These are phyloP conservation scores for Talaromyces sp. DNA, from an alignment of 2,329 filamentous ascomycete species.

Conservation along the genomic window DNA sequence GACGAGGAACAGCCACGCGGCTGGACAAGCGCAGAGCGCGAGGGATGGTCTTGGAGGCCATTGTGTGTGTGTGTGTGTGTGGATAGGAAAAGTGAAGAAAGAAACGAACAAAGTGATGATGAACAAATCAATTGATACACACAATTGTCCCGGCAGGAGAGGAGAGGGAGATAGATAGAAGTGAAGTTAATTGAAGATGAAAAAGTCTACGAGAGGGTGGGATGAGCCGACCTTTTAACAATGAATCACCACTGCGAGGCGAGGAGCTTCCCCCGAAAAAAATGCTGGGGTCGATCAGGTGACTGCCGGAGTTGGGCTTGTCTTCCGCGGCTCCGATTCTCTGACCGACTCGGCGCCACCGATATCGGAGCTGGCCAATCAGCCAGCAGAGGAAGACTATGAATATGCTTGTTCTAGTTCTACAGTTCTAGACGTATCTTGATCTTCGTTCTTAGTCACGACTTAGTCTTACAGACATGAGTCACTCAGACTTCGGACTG, in stretches of 20 bases:
- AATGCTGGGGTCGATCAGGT: constrained; percentile 16
- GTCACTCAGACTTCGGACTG: too few relatives aligned
- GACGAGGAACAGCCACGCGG: constrained; percentile 46
- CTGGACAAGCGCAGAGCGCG: constrained; percentile 54
- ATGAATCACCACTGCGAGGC: constrained; percentile 21
- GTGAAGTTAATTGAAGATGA: constrained; percentile 1
- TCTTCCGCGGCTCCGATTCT: constrained; percentile 21
- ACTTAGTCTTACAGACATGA: too few relatives aligned
- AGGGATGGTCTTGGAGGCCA: constrained; percentile 47
- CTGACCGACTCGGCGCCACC: constrained; percentile 10
- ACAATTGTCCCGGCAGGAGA: constrained; percentile 7
- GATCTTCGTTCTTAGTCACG: too few relatives aligned
- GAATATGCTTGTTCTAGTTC: too few relatives aligned
- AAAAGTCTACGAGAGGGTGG: constrained; percentile 17
- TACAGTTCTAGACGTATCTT: too few relatives aligned
- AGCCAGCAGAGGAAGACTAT: too few relatives aligned
- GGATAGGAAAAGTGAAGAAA: background rate
- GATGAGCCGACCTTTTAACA: constrained; percentile 15
- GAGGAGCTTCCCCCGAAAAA: constrained; percentile 9
- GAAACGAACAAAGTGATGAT: background rate
- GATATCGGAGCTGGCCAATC: constrained; percentile 17
- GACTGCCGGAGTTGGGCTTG: constrained; percentile 23
- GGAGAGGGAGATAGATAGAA: constrained; percentile 16
- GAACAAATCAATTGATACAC: constrained; percentile 3
- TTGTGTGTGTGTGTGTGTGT: constrained; percentile 26